Percentiles rank a stretch among this genome's conserved stretches.
Conservation (phyloP, 2,329 filamentous ascomycete genomes). For the Paecilomyces formosus region DNA sequence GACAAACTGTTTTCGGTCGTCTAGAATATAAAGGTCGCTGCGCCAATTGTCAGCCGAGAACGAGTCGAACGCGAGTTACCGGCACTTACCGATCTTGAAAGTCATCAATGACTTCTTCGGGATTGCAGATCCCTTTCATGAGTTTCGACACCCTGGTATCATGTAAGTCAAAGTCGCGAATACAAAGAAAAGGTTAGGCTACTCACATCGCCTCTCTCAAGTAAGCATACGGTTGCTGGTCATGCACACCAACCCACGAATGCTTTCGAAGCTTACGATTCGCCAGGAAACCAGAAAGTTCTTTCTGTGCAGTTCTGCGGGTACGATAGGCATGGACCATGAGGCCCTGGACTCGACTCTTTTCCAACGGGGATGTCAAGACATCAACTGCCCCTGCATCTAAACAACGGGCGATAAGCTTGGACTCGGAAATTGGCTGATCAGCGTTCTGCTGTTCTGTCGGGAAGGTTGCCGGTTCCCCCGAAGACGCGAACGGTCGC, state of each 20-base stretch:
- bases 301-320: slow-evolving; percentile 66
- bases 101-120: slow-evolving; percentile 54
- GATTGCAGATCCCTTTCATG: slow-evolving; percentile 82
- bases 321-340: slow-evolving; percentile 78
- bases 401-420: slow-evolving; percentile 62
- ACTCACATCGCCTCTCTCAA: slow-evolving; percentile 74
- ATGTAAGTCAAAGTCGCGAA: neutral
- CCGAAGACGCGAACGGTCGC: slow-evolving; percentile 9
- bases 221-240: slow-evolving; percentile 81
- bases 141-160: slow-evolving; percentile 61
- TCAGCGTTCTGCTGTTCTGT: slow-evolving; percentile 12
- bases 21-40: slow-evolving; percentile 59
- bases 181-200: neutral
- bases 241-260: slow-evolving; percentile 84
- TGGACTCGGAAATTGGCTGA: slow-evolving; percentile 39
- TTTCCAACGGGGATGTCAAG: slow-evolving; percentile 68
- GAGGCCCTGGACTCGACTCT: slow-evolving; percentile 65
- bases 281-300: slow-evolving; percentile 65
- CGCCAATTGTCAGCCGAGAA: slow-evolving; percentile 7
- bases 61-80: slow-evolving; percentile 1
- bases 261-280: slow-evolving; percentile 70
- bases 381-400: slow-evolving; percentile 85
- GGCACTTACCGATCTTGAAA: slow-evolving; percentile 50
- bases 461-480: slow-evolving; percentile 7
- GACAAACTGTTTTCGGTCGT: slow-evolving; percentile 59